These are phyloP conservation scores for Cladophialophora psammophila DNA, from an alignment of 2,329 filamentous ascomycete species.

Conservation along the genomic window DNA sequence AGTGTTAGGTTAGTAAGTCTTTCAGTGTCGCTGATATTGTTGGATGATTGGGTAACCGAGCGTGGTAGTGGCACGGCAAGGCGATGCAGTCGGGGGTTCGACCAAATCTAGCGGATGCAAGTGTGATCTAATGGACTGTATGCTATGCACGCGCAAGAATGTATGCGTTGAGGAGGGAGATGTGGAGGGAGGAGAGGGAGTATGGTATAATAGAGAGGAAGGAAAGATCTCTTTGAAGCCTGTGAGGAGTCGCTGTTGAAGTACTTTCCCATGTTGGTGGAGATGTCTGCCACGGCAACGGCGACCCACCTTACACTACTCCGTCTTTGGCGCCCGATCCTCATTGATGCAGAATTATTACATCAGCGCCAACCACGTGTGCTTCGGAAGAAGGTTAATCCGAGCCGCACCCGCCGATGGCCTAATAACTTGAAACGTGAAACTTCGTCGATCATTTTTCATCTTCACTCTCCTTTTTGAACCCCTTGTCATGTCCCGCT, in stretches of 20 bases:
- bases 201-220: constrained; percentile 35
- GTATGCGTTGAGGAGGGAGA: constrained; percentile 45
- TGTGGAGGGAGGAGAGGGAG: constrained; percentile 40
- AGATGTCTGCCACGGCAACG: constrained; percentile 24
- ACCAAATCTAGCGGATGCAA: constrained; percentile 43
- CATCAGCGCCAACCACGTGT: constrained; percentile 20
- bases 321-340: background rate
- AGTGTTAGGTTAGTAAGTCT: constrained; percentile 44
- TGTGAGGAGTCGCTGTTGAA: constrained; percentile 29
- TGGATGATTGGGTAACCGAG: constrained; percentile 47
- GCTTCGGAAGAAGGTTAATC: background rate
- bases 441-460: constrained; percentile 14
- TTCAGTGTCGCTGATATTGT: constrained; percentile 42
- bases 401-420: background rate
- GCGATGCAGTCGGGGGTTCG: constrained; percentile 47
- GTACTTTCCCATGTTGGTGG: constrained; percentile 17
- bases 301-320: background rate
- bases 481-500: background rate
- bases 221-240: constrained; percentile 34
- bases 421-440: constrained; percentile 7
- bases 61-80: constrained; percentile 39
- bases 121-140: constrained; percentile 50
- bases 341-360: background rate
- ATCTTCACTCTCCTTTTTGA: constrained; percentile 11
- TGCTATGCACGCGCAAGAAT: constrained; percentile 45